These are phyloP conservation scores for Chaetothyriales sp. DNA, from an alignment of 2,329 filamentous ascomycete genomes.

Conservation along the genomic window DNA sequence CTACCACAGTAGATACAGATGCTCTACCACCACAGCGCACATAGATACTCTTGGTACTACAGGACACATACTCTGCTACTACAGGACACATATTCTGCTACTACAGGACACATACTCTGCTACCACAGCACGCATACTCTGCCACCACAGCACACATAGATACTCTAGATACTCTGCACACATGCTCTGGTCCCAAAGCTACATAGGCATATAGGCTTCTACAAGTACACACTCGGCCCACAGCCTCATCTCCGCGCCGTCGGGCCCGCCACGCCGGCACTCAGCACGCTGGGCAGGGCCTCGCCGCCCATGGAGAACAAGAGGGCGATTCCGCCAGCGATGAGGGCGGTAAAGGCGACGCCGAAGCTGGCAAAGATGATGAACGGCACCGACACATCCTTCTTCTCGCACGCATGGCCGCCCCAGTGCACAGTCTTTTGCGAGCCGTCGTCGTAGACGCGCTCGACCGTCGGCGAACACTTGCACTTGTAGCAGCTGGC, in stretches of 20 bases:
- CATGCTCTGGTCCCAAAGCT: background rate
- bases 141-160: no score
- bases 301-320: constrained; percentile 73
- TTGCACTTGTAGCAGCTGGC: constrained; percentile 61
- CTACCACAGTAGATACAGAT: no score
- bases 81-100: no score
- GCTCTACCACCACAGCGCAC: no score
- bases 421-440: constrained; percentile 63
- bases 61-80: no score
- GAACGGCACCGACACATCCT: constrained; percentile 77
- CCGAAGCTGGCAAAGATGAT: constrained; percentile 71
- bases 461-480: constrained; percentile 49
- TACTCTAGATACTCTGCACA: no score
- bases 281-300: constrained; percentile 83
- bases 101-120: no score
- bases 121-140: no score
- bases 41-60: no score
- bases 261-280: constrained; percentile 73
- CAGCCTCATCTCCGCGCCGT: constrained; percentile 30
- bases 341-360: constrained; percentile 52
- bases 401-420: constrained; percentile 77
- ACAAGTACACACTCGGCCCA: background rate
- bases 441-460: constrained; percentile 34
- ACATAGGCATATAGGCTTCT: background rate
- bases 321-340: constrained; percentile 61